Conservation (phyloP, 116 monocot species). For the Phalaenopsis hybrid region DNA sequence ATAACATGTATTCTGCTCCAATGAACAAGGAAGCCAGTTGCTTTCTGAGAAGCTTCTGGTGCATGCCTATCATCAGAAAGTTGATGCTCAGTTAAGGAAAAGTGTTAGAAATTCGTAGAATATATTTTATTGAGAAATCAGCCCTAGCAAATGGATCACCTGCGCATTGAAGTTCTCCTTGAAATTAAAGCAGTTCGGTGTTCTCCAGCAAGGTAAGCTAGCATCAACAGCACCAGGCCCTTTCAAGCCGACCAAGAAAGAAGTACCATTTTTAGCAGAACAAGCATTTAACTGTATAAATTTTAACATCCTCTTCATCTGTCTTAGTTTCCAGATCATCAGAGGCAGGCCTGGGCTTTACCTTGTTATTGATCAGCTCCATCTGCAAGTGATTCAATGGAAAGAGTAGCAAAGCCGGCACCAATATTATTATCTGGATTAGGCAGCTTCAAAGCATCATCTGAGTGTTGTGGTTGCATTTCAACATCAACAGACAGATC, state of each 20-base stretch:
- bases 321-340: background rate
- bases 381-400: background rate
- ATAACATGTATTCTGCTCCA: background rate
- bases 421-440: background rate
- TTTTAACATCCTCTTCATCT: background rate
- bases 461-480: background rate
- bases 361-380: background rate
- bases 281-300: constrained; percentile 6
- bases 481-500: background rate
- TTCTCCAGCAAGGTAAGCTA: background rate
- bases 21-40: background rate
- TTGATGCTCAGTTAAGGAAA: constrained; percentile 4
- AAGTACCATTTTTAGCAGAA: background rate
- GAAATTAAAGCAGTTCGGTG: background rate
- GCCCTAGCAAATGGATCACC: background rate
- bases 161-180: background rate
- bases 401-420: background rate
- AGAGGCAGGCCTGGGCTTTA: no score
- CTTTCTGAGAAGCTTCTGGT: constrained; percentile 5
- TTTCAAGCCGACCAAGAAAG: background rate
- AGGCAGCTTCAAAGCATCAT: background rate
- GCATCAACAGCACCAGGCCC: background rate
- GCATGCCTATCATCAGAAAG: background rate
- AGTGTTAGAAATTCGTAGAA: background rate
- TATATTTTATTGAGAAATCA: background rate